These are phyloP conservation scores for Penicillium decumbens DNA, from an alignment of 2,329 filamentous ascomycete species.

Conservation along the genomic window DNA sequence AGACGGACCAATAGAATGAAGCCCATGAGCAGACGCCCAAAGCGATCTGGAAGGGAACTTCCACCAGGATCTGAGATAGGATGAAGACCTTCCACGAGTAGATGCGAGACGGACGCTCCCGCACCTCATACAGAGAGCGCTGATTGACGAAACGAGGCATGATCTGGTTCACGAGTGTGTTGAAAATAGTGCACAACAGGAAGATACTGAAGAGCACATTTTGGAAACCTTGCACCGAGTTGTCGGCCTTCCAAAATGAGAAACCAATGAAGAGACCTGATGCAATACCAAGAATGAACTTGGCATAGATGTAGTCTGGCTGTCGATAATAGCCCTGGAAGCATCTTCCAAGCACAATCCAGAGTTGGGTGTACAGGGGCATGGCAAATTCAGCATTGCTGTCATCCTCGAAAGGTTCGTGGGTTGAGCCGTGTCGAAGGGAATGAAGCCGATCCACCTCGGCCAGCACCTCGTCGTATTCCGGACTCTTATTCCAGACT, in stretches of 20 bases:
- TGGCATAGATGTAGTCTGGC: constrained; percentile 78
- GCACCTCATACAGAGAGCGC: constrained; percentile 73
- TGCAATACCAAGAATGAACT: constrained; percentile 60
- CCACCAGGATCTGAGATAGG: constrained; percentile 74
- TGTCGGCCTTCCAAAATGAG: constrained; percentile 66
- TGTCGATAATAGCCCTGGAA: constrained; percentile 87
- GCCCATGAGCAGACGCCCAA: constrained; percentile 20
- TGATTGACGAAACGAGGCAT: constrained; percentile 83
- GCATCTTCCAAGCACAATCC: constrained; percentile 62
- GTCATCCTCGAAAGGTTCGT: constrained; percentile 44
- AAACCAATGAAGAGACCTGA: constrained; percentile 70
- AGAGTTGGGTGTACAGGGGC: constrained; percentile 61
- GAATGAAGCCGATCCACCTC: constrained; percentile 56
- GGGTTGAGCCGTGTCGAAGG: constrained; percentile 40
- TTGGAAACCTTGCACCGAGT: constrained; percentile 69
- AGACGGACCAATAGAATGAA: constrained; percentile 22
- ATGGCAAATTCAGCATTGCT: constrained; percentile 69
- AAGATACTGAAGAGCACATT: constrained; percentile 83
- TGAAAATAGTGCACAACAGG: constrained; percentile 58
- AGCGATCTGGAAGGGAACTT: constrained; percentile 71
- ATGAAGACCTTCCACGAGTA: constrained; percentile 84
- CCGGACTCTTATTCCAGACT: constrained; percentile 55
- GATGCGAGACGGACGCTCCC: constrained; percentile 74
- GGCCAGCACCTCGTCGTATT: constrained; percentile 50
- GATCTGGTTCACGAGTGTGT: constrained; percentile 47